Evolutionary conservation across 2,329 filamentous ascomycete species (phyloP).

Genomic region (Arachnomyces sp.): DNA sequence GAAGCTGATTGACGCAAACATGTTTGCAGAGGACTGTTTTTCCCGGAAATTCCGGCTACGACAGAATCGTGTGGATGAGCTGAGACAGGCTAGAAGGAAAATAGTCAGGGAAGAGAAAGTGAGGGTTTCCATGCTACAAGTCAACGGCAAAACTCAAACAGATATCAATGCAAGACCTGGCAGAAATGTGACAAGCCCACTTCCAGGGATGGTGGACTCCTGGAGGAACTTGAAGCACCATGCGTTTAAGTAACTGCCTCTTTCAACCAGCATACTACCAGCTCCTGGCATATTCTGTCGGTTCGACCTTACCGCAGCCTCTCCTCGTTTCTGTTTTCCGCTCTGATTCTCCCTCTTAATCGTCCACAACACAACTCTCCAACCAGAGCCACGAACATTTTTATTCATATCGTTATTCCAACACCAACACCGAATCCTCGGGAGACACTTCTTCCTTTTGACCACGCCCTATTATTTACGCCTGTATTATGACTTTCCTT

Average conservation of each 20-base stretch:
- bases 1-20: conserved; percentile 71
- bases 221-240: conserved; percentile 13
- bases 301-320: conserved; percentile 13
- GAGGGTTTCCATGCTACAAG: conserved; percentile 27
- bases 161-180: conserved; percentile 6
- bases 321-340: conserved; percentile 5
- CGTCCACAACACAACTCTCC: conserved; percentile 1
- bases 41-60: conserved; percentile 71
- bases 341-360: not conserved
- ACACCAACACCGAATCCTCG: not conserved
- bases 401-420: not conserved
- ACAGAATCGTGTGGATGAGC: conserved; percentile 72
- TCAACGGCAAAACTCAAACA: conserved; percentile 6
- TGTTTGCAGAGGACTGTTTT: conserved; percentile 75
- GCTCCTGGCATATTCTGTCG: conserved; percentile 16
- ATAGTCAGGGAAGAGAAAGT: conserved; percentile 35
- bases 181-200: conserved; percentile 6
- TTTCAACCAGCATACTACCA: conserved; percentile 6
- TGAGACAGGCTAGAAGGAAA: conserved; percentile 60
- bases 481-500: too few relatives aligned
- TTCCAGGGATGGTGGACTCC: conserved; percentile 4
- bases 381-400: not conserved
- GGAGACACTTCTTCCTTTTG: not conserved
- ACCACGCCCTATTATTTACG: too few relatives aligned
- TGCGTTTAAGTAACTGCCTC: conserved; percentile 17